Percentiles rank a stretch among this genome's conserved stretches.
These are phyloP conservation scores for Fusarium sp. DNA, from an alignment of 2,329 filamentous ascomycete species.

Conservation along the genomic window DNA sequence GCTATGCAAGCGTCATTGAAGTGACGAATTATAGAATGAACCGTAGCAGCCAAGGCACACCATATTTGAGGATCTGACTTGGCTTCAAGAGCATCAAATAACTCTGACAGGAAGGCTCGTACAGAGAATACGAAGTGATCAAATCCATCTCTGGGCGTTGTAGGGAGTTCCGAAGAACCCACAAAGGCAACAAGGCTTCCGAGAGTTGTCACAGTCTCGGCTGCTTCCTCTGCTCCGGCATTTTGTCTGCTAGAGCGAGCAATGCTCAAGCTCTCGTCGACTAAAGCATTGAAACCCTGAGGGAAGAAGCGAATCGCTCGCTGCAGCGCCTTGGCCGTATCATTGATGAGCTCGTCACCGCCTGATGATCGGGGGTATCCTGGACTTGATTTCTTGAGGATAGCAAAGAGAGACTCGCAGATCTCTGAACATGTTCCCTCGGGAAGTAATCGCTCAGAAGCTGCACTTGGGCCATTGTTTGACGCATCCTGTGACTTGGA, in stretches of 20 bases:
- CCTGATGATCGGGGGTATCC: slow-evolving; percentile 37
- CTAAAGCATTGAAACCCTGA: slow-evolving; percentile 55
- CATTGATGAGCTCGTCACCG: slow-evolving; percentile 59
- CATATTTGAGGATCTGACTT: slow-evolving; percentile 55
- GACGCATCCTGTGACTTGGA: slow-evolving; percentile 36
- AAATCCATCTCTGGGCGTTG: slow-evolving; percentile 49
- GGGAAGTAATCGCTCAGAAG: slow-evolving; percentile 54
- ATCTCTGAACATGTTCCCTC: slow-evolving; percentile 57
- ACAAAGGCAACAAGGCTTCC: slow-evolving; percentile 64
- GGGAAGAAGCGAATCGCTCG: slow-evolving; percentile 57
- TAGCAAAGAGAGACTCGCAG: slow-evolving; percentile 55
- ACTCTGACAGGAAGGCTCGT: slow-evolving; percentile 54
- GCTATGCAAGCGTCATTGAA: slow-evolving; percentile 60
- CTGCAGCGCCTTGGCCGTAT: slow-evolving; percentile 60
- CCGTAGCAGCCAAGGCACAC: slow-evolving; percentile 57
- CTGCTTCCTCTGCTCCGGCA: slow-evolving; percentile 38
- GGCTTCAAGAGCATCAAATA: slow-evolving; percentile 56
- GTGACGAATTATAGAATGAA: slow-evolving; percentile 56
- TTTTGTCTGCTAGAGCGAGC: slow-evolving; percentile 48
- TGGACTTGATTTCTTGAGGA: slow-evolving; percentile 48
- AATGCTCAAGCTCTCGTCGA: slow-evolving; percentile 49
- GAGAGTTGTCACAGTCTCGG: slow-evolving; percentile 54
- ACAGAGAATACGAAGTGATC: slow-evolving; percentile 60
- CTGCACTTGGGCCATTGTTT: neutral
- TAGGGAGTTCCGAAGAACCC: slow-evolving; percentile 62